Base-by-base conservation (phyloP, 139 green algal species). In the Dunaliella primolecta region DNA sequence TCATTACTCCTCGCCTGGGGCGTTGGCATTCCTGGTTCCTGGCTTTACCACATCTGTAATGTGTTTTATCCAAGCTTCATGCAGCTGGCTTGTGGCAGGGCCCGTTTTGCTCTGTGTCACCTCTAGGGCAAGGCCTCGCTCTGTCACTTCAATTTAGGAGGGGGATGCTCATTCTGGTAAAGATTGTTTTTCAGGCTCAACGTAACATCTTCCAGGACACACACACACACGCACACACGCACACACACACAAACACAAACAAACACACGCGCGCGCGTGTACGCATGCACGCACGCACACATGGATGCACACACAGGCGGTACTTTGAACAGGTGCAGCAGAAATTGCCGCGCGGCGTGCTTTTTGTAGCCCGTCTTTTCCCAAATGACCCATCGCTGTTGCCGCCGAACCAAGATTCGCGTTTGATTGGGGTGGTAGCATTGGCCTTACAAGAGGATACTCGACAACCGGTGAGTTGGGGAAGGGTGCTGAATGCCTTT, bases 391-490 rank as follows among this genome's bases (percentile, higher is more conserved):
- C 81, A 2, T 55, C 64, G 27, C 34, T 86, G 21, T 24, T 77
- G 20, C 83, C 83, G 20, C 83, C 83, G 7, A 82, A 81, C 36
- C 72, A 82, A 37, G 75, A 64, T 72, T 77, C n/a, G 36, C 36
- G 83, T 24, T 70, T 86, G 29, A 34, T 86, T 74, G 83, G 83
- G 1, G n/a, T 64, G 3, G 83, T 82, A 1, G 75, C 75, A n/a
- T 24, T 86, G 72, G 57, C 35, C 83, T 55, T 86, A 21, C 36
- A 82, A 34, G 56, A 78, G n/a, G 74, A 86, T 38, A 76, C 83
- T 25, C 33, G 46, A 31, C 64, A 85, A 31, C 64, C 70, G 21
- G 56, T n/a, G 46, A 7, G 46, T 64, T n/a, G n/a, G n/a, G n/a
- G n/a, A n/a, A n/a, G n/a, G n/a, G n/a, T n/a, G n/a, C n/a, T n/a